Base-by-base conservation (phyloP, 495 filamentous ascomycete species). In the Aspergillus baeticus region DNA sequence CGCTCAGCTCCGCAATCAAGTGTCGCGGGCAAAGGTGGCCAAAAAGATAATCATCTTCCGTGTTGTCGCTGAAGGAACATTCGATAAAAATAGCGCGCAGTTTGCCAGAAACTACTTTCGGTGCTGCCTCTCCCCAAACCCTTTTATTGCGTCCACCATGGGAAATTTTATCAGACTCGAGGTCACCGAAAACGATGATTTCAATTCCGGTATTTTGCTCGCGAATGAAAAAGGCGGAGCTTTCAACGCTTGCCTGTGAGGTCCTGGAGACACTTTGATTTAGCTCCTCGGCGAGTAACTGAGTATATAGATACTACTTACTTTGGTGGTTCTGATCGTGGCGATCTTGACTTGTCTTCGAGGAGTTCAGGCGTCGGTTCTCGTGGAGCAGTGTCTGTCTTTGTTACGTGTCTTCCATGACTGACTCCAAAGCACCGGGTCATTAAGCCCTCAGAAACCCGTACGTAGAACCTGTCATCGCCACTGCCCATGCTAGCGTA, bases 181-280 rank as follows among this genome's bases (percentile, higher is more conserved):
- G 87, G 62, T 98, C 94, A 37, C 94, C 94, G 66, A 96, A 98
- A 54, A 98, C 86, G 41, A 98, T 83, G 21, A 97, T 81, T 72
- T 96, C 91, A 38, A 77, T 77, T 2, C 85, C 82, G 0, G 83
- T 87, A 1, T 69, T 56, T 15, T 85, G 76, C 50, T 92, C 86
- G 14, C 89, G 87, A 57, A 98, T 84, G 70, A 98, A 97, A 69
- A 89, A 98, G 0, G 89, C 94, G 2, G 90, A 91, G 66, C 88
- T 92, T 67, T 98, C 92, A 43, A 92, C 43, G 62, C 67, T 75
- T 66, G 57, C 79, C 80, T 60, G 63, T n/a, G n/a, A 33, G 26
- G 64, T 61, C 0, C 71, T 71, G 4, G 66, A 69, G 10, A 34
- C 34, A 14, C 13, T 49, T 17, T 13, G 31, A n/a, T 45, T 38